These are phyloP conservation scores for Metschnikowia kofuensis DNA, from an alignment of 805 yeast genomes.

Conservation along the genomic window DNA sequence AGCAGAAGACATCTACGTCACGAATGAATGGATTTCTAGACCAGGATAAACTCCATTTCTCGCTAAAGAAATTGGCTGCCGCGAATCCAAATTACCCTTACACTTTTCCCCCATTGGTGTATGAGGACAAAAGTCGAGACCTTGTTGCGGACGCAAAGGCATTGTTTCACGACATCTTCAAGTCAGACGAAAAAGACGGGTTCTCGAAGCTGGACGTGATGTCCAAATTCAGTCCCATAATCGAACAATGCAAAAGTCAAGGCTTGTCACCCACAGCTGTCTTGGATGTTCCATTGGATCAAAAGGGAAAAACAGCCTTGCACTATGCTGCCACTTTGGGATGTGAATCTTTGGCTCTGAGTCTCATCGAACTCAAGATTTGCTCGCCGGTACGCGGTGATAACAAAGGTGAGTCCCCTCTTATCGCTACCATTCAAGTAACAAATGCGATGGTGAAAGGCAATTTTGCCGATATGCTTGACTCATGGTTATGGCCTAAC, in stretches of 20 bases:
- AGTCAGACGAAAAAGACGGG: slow-evolving; percentile 26
- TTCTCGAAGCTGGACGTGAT: slow-evolving; percentile 23
- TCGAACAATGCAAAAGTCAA: slow-evolving; percentile 16
- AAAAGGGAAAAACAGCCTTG: slow-evolving; percentile 39
- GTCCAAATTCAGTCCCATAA: slow-evolving; percentile 22
- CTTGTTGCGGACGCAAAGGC: slow-evolving; percentile 31
- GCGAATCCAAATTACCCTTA: slow-evolving; percentile 45
- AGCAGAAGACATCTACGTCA: slow-evolving; percentile 19
- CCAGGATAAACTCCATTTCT: not conserved
- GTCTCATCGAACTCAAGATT: slow-evolving; percentile 33
- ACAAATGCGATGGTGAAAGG: slow-evolving; percentile 80
- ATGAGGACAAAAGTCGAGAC: slow-evolving; percentile 32
- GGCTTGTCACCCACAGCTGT: slow-evolving; percentile 10
- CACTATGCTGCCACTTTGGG: slow-evolving; percentile 44
- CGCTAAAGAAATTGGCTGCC: slow-evolving; percentile 7
- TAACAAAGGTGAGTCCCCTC: slow-evolving; percentile 32
- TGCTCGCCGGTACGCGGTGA: slow-evolving; percentile 41
- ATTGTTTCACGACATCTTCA: slow-evolving; percentile 35
- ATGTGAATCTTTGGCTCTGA: slow-evolving; percentile 31
- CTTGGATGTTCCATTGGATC: slow-evolving; percentile 38
- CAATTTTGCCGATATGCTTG: slow-evolving; percentile 67
- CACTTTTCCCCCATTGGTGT: slow-evolving; percentile 43
- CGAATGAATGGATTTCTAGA: not conserved
- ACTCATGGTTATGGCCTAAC: slow-evolving; percentile 62
- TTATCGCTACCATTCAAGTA: slow-evolving; percentile 72